Base-by-base conservation (phyloP, 2,329 filamentous ascomycete species). In the Monosporascus sp. region DNA sequence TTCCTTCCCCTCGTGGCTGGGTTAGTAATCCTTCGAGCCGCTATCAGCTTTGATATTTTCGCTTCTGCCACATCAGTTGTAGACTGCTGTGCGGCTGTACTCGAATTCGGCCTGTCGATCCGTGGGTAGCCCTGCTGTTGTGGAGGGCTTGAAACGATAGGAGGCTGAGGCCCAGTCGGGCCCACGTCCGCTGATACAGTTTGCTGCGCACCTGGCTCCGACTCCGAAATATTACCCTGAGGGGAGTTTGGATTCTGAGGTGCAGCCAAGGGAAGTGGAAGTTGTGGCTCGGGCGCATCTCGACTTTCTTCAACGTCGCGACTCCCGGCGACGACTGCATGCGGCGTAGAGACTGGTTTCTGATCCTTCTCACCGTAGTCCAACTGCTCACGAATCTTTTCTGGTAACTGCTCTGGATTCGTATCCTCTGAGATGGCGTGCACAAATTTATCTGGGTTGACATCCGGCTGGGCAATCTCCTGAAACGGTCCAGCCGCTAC, bases 1-100 rank as follows among this genome's bases (percentile, higher is more conserved):
- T 81, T 81, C 53, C 69, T 77, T 34, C 79, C 79, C 59, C 78
- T 69, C 11, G 75, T 79, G 4, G 79, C 79, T 18, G 78, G 78
- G 53, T 80, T 80, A 7, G 54, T 58, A 41, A 77, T 66, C 44
- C 55, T 61, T 9, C 50, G 50, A 54, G 54, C 22, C 31, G 47
- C 53, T 47, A 49, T 51, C 20, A 31, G 46, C 49, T 47, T 49
- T 39, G 53, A 34, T 31, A 41, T 47, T 47, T 48, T 22, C 18
- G 50, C 48, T 14, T 50, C 11, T 18, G n/a, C n/a, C n/a, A n/a
- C 24, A 2, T 14, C 11, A 7, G 14, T 8, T 3, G 42, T n/a
- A 7, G 42, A 22, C 25, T 15, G 42, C 25, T 31, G 42, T 15
- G n/a, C 42, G n/a, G 24, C n/a, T 20, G n/a, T 20, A 20, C 39